Percentiles rank a stretch among this genome's conserved stretches.
These are phyloP conservation scores for Diplodia corticola DNA, from an alignment of 2,329 filamentous ascomycete genomes.

Conservation along the genomic window DNA sequence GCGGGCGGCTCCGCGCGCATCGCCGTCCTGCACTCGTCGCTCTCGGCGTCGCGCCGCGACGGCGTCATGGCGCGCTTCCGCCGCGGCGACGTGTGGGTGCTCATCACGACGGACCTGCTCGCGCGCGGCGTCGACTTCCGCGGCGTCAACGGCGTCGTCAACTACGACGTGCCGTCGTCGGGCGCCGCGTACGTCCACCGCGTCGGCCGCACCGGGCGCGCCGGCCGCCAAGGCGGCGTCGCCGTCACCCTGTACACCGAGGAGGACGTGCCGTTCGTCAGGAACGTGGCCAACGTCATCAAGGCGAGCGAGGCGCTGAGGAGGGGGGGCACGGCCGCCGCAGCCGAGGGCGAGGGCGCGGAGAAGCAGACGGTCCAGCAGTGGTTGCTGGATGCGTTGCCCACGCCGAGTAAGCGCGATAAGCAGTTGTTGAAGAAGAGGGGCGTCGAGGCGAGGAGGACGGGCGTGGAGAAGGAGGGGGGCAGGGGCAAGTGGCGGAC, in stretches of 20 bases:
- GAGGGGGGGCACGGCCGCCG: no score
- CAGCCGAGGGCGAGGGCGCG: conserved; percentile 35
- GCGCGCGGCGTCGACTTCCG: conserved; percentile 92
- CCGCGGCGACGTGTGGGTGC: conserved; percentile 88
- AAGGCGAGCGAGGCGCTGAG: conserved; percentile 74
- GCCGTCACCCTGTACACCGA: conserved; percentile 95
- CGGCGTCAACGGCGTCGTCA: conserved; percentile 93
- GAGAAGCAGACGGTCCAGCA: conserved; percentile 51
- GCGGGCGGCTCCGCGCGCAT: conserved; percentile 83
- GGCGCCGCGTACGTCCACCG: conserved; percentile 90
- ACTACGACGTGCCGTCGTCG: conserved; percentile 94
- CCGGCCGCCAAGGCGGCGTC: conserved; percentile 81
- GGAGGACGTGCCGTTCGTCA: conserved; percentile 87
- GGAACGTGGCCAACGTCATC: conserved; percentile 91
- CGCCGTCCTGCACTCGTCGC: conserved; percentile 84
- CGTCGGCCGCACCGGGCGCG: conserved; percentile 85
- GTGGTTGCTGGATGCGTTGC: conserved; percentile 86
- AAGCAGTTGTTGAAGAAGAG: conserved; percentile 78
- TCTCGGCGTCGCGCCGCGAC: conserved; percentile 73
- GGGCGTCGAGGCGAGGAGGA: conserved; percentile 73
- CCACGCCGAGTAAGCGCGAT: conserved; percentile 78
- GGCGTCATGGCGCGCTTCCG: conserved; percentile 87
- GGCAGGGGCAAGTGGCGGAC: conserved; percentile 33
- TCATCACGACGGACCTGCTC: conserved; percentile 93
- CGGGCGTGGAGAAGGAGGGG: conserved; percentile 39